Evolutionary conservation across 257 asterid species (phyloP).

Genomic region (Nemophila menziesii): DNA sequence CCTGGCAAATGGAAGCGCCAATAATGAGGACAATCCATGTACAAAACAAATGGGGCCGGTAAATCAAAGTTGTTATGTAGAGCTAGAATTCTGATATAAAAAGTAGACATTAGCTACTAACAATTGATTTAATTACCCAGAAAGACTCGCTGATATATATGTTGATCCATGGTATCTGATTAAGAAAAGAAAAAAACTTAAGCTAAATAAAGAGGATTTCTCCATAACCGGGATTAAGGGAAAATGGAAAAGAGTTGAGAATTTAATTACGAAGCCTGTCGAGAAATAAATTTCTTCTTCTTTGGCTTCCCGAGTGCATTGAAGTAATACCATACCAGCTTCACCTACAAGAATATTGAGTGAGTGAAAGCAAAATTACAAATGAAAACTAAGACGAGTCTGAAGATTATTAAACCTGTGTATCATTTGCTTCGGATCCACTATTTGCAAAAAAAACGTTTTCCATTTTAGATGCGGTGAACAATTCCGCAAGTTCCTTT

Average conservation of each 20-base stretch:
- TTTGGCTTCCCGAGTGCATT: slow-evolving; percentile 95
- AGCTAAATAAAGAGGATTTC: neutral
- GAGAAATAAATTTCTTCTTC: slow-evolving; percentile 94
- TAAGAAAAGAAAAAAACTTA: slow-evolving; percentile 8
- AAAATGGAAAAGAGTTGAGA: too few relatives aligned
- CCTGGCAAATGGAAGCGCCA: slow-evolving; percentile 97
- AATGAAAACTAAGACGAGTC: neutral
- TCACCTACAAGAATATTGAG: too few relatives aligned
- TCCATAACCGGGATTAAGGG: too few relatives aligned
- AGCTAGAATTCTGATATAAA: slow-evolving; percentile 59
- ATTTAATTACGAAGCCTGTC: slow-evolving; percentile 60
- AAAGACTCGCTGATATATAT: slow-evolving; percentile 80
- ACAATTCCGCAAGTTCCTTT: slow-evolving; percentile 58
- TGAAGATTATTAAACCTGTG: slow-evolving; percentile 49
- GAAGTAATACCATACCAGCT: slow-evolving; percentile 89
- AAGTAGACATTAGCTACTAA: neutral
- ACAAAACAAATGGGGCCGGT: slow-evolving; percentile 81
- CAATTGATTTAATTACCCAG: slow-evolving; percentile 53
- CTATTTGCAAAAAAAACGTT: slow-evolving; percentile 88
- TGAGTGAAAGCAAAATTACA: too few relatives aligned
- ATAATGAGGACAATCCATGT: slow-evolving; percentile 95
- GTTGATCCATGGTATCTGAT: slow-evolving; percentile 95
- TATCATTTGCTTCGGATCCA: slow-evolving; percentile 95
- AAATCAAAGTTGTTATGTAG: slow-evolving; percentile 91
- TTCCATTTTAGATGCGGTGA: slow-evolving; percentile 69